Evolutionary conservation across 768 basidiomycete genomes (phyloP), one percentile per base, ranked within the genome.

Genomic region (Pulveroboletus frians): DNA sequence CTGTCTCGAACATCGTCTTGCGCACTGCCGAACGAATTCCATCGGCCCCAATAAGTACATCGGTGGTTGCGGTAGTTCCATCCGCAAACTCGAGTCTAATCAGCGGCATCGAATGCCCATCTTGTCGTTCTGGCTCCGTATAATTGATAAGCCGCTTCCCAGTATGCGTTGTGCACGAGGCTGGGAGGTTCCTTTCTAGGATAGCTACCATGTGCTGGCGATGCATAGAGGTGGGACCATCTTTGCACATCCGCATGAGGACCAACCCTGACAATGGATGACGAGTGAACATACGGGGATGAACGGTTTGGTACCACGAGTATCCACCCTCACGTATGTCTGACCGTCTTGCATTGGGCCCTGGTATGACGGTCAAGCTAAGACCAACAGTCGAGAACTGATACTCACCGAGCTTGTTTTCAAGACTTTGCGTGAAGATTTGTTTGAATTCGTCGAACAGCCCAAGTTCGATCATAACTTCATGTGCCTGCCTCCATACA

Each of bases 41-140:
- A 51, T 77, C 76, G 35, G 73, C 73, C 4, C 75, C 77, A 39
- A 77, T 52, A 5, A 77, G 68, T 14, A 78, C 53, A 43, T 78
- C 71, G 9, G 75, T 65, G 26, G 56, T 63, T 9, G 68, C 46
- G 2, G 18, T 46, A 1, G 53, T 55, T 6, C 56, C 53, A 23
- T 61, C 56, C 1, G 56, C 29, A 8, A 61, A 61, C 3, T 44
- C 26, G 2, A 61, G 52, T 14, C 11, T 37, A 11, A 55, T 55
- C 0, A 47, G 23, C 5, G 32, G 56, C 3, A 46, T 64, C n/a
- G 68, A 66, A 6, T 65, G 66, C 43, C 71, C 64, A 9, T 52
- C 37, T 6, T 39, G 49, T 36, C 49, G 39, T 10, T 55, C 36
- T 0, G 30, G 35, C 30, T 56, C 54, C 0, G 26, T 3, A 38